Evolutionary conservation across 2,329 filamentous ascomycete species (phyloP), one percentile per base, ranked within the genome.

Genomic region (Talaromyces sp.): DNA sequence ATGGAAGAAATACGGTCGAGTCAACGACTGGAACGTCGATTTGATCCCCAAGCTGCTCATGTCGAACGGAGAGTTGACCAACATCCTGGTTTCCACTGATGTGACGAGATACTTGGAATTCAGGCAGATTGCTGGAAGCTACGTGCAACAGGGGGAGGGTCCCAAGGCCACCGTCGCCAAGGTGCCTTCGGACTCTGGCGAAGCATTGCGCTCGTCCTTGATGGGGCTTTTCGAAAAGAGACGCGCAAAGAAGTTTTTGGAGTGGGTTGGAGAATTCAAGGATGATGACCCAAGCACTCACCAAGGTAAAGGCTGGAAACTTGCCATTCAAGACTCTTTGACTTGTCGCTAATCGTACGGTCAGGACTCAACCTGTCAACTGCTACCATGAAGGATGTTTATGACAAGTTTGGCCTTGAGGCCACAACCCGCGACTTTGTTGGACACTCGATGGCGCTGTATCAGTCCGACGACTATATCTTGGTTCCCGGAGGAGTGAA

Each of bases 1-100:
- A 67, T 98, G 95, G 95, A 93, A 96, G 83, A 93, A 96, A 79
- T 98, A 97, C 77, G 93, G 93, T 70, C 89, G 95, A 63, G 83
- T 88, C 75, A 97, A 97, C 80, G 93, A 98, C 84, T 99, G 95
- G 95, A 98, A 97, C 83, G 96, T 99, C 78, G 96, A 99, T 75
- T 85, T 99, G 64, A 93, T 99, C 55, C 93, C 95, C 68, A 99
- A 99, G 84, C 88, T 99, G 72, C 86, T 99, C 77, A 98, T 99
- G 93, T 92, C 93, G 63, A 96, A 96, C 65, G 95, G 95, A 77
- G 93, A 99, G 81, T 84, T 99, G 74, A 98, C 93, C 76, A 98
- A 98, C 80, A 97, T 99, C 73, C 87, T 99, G 73, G 92, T 97
- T 65, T 96, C 93, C 56, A 98, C 93, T 78, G 92, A 97, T 69